A percentile compares a stretch with the other conserved stretches of the same genome.
These are phyloP conservation scores for Cylindrotheca closterium DNA, from an alignment of 108 stramenopile genomes.

Conservation along the genomic window DNA sequence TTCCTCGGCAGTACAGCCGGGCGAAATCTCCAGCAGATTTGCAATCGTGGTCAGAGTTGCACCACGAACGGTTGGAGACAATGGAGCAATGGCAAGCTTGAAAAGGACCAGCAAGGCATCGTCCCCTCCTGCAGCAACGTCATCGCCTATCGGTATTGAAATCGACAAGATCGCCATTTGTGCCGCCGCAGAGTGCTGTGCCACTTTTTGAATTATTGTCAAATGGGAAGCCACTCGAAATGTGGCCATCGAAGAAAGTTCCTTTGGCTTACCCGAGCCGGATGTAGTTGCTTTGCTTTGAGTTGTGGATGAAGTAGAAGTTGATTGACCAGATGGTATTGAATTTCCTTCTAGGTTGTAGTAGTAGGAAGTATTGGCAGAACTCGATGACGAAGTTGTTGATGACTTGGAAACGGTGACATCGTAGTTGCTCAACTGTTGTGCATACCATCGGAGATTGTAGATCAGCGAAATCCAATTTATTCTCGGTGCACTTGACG, in stretches of 20 bases:
- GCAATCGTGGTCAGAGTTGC: constrained; percentile 71
- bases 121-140: constrained; percentile 37
- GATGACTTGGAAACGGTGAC: constrained; percentile 8
- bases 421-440: constrained; percentile 53
- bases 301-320: constrained; percentile 26
- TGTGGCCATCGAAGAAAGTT: constrained; percentile 58
- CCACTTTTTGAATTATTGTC: constrained; percentile 56
- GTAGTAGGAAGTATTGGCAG: constrained; percentile 62
- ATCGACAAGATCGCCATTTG: constrained; percentile 51
- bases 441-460: constrained; percentile 68
- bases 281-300: constrained; percentile 5
- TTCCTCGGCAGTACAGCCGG: constrained; percentile 12
- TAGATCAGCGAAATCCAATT: constrained; percentile 12
- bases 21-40: constrained; percentile 44
- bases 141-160: constrained; percentile 33
- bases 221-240: constrained; percentile 45
- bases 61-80: constrained; percentile 60
- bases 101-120: constrained; percentile 67
- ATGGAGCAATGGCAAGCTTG: constrained; percentile 53
- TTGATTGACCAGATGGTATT: constrained; percentile 6
- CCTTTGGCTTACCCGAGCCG: constrained; percentile 39
- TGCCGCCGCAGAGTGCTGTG: constrained; percentile 41
- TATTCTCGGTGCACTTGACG: constrained; percentile 7
- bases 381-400: constrained; percentile 1
- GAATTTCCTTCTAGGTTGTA: constrained; percentile 54